These are phyloP conservation scores for Gastrodia elata DNA, from an alignment of 106 monocot genomes.

Conservation along the genomic window DNA sequence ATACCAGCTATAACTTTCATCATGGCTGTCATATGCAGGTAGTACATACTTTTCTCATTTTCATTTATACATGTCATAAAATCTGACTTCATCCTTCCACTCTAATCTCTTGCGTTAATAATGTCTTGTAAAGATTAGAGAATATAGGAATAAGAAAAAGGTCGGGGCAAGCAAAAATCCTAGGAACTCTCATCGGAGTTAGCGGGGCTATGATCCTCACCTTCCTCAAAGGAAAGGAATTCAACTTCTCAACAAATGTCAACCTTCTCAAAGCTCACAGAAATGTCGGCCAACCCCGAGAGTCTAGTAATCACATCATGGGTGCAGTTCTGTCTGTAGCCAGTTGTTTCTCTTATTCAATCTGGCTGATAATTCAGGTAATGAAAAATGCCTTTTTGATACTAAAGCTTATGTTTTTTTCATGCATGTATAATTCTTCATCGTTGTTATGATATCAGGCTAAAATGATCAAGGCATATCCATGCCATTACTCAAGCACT, in stretches of 20 bases:
- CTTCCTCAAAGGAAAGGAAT: constrained; percentile 51
- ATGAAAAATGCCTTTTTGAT: neutral
- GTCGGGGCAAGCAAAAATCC: constrained; percentile 51
- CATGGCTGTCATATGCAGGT: constrained; percentile 21
- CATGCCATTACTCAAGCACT: constrained; percentile 42
- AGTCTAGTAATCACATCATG: constrained; percentile 18
- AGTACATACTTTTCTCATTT: neutral
- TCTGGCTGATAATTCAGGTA: constrained; percentile 85
- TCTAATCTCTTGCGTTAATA: too few relatives aligned
- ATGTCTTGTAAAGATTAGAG: constrained; percentile 36
- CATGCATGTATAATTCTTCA: neutral
- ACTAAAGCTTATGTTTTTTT: neutral
- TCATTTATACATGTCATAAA: neutral
- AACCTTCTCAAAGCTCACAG: constrained; percentile 16
- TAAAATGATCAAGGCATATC: constrained; percentile 38
- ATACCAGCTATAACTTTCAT: constrained; percentile 24
- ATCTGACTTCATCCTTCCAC: neutral
- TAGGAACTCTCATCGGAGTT: constrained; percentile 56
- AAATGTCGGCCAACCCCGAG: neutral
- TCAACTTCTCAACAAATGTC: constrained; percentile 40
- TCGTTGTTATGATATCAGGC: constrained; percentile 22
- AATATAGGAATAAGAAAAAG: constrained; percentile 15
- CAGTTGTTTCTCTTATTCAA: constrained; percentile 53
- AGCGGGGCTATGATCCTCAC: constrained; percentile 84
- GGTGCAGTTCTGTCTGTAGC: constrained; percentile 41